These are phyloP conservation scores for Aspergillus biplanus DNA, from an alignment of 495 filamentous ascomycete species.

Conservation along the genomic window DNA sequence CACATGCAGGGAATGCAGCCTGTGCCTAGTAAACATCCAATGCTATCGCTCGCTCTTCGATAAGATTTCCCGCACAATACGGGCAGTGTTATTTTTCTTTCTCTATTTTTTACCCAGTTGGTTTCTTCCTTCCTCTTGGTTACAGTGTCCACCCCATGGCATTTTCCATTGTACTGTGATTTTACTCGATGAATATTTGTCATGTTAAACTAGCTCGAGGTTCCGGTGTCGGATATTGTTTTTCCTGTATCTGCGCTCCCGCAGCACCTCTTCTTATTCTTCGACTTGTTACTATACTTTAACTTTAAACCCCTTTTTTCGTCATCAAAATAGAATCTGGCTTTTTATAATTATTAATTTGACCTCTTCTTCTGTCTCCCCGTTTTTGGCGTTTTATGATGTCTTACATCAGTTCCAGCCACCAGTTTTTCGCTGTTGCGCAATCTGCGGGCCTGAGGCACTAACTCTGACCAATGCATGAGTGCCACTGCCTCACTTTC, in stretches of 20 bases:
- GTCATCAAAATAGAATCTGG: constrained; percentile 19
- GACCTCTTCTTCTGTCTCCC: constrained; percentile 22
- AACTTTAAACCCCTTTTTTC: constrained; percentile 16
- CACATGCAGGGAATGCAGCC: constrained; percentile 45
- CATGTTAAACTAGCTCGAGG: constrained; percentile 31
- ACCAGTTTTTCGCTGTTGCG: background rate
- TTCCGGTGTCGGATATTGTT: constrained; percentile 38
- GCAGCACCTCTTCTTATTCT: constrained; percentile 14
- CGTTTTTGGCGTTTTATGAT: constrained; percentile 18
- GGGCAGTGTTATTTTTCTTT: constrained; percentile 27
- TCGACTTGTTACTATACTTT: constrained; percentile 24
- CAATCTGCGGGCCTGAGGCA: background rate
- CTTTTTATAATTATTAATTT: constrained; percentile 10
- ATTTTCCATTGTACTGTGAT: constrained; percentile 35
- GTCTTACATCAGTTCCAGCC: constrained; percentile 8
- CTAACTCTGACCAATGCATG: background rate
- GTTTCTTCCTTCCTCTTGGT: constrained; percentile 24
- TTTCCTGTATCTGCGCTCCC: constrained; percentile 18
- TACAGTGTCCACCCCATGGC: constrained; percentile 16
- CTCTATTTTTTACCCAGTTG: constrained; percentile 21
- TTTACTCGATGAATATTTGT: constrained; percentile 32
- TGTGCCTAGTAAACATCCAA: constrained; percentile 21
- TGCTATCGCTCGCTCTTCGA: constrained; percentile 20
- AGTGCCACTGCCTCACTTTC: too few relatives aligned
- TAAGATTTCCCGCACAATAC: constrained; percentile 34